Evolutionary conservation across 805 yeast species (phyloP), one percentile per base, ranked within the genome.

Genomic region (Pichia membranifaciens): DNA sequence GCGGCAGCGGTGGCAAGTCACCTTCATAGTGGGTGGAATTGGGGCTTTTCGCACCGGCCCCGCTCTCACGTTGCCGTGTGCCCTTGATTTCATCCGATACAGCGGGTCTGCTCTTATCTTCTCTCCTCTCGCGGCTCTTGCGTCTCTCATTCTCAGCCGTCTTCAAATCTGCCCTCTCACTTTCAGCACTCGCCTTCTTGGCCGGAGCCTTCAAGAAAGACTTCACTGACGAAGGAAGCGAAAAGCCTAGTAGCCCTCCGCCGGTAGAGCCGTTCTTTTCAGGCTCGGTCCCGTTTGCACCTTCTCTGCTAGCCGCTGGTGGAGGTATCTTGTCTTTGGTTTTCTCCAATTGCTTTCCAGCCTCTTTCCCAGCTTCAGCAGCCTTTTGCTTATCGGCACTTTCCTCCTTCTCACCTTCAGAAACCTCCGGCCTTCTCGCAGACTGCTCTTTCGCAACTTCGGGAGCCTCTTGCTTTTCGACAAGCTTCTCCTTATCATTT

Each of bases 201-300:
- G 10, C 7, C 10, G 29, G 10, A 7, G 22, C 22, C 34, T 31
- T n/a, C 28, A 38, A 23, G 6, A 45, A 28, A 17, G 21, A 6
- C 20, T 35, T 38, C 8, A 39, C 17, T 4, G 48, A 45, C 40
- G 15, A n/a, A 2, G 48, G 48, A 7, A 45, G 5, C 1, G 42
- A 38, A 23, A 45, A 23, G 7, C 48, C 48, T 25, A 45, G 35
- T 28, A 45, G 40, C 17, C 48, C 48, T 15, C 17, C 43, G 12
- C 22, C 21, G 5, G 31, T 33, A 18, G 20, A 25, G 29, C n/a
- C n/a, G n/a, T n/a, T n/a, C n/a, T n/a, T n/a, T n/a, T n/a, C n/a
- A n/a, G n/a, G n/a, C n/a, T n/a, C n/a, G n/a, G n/a, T n/a, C n/a
- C n/a, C n/a, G n/a, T n/a, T n/a, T n/a, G n/a, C n/a, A n/a, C n/a